phyloP scores from a whole-genome alignment of 306 rosid genomes.

The Notholithocarpus densiflorus region DNA sequence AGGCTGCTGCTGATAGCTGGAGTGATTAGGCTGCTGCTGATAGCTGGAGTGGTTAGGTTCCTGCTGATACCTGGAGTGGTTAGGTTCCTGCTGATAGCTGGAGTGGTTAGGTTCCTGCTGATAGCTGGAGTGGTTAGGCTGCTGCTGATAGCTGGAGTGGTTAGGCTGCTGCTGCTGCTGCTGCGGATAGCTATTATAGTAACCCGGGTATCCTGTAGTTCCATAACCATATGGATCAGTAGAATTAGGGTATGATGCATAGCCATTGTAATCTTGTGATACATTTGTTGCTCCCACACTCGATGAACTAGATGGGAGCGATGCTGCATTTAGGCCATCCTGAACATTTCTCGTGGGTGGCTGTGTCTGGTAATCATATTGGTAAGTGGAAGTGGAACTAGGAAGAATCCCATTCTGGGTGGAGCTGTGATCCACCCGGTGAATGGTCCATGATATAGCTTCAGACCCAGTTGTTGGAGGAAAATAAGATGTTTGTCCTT shows the following conservation, averaged over 20 bases:
- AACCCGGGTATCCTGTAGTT: slow-evolving; percentile 75
- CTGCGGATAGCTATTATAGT: slow-evolving; percentile 85
- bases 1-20: slow-evolving; percentile 26
- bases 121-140: slow-evolving; percentile 28
- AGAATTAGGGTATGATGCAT: slow-evolving; percentile 78
- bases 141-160: slow-evolving; percentile 64
- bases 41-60: slow-evolving; percentile 26
- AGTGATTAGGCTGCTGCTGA: slow-evolving; percentile 40
- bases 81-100: slow-evolving; percentile 73
- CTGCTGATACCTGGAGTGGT: slow-evolving; percentile 55
- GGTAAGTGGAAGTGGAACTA: slow-evolving; percentile 59
- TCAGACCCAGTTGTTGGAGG: slow-evolving; percentile 58
- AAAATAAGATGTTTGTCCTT: slow-evolving; percentile 47
- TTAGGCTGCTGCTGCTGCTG: slow-evolving; percentile 78
- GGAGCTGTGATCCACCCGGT: slow-evolving; percentile 44
- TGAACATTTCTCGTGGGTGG: slow-evolving; percentile 64
- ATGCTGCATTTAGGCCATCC: slow-evolving; percentile 56
- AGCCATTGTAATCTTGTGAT: slow-evolving; percentile 81
- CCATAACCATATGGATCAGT: slow-evolving; percentile 87
- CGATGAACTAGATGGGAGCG: slow-evolving; percentile 78
- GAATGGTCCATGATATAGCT: slow-evolving; percentile 60
- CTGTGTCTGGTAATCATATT: slow-evolving; percentile 65
- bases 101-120: slow-evolving; percentile 59
- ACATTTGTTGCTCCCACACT: slow-evolving; percentile 86
- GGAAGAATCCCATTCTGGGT: slow-evolving; percentile 61